Base-by-base conservation (phyloP, 1,284 basidiomycete genomes). In the Malassezia equina region DNA sequence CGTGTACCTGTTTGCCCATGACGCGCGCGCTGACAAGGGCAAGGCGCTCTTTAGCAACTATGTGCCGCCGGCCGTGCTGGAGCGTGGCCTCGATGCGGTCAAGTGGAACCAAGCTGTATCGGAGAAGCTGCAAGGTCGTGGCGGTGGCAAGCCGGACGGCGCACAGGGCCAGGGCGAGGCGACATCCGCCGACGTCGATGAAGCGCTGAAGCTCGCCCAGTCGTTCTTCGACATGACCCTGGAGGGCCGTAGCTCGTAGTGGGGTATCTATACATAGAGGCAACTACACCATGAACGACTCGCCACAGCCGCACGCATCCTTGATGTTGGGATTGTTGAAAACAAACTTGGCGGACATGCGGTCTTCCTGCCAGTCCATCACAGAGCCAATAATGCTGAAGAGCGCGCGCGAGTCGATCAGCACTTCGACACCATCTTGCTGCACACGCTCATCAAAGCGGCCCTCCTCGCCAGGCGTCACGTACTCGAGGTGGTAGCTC, bases 391-490 rank as follows among this genome's bases (percentile, higher is more conserved):
- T 96, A 70, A 99, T 94, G 59, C 86, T 90, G 76, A 99, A 98
- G 61, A 99, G 78, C 23, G 94, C 94, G 77, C 94, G 95, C 75
- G 85, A 87, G 78, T 99, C 94, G 74, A 98, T 90, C 59, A 98
- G 79, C 36, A 99, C 93, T 67, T 81, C 83, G 27, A 95, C 90
- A 7, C 66, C 71, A 27, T 69, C 66, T 47, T 71, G 67, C 76
- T 90, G 84, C 28, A 98, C 91, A n/a, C 94, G 81, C 75, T 98
- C 94, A 77, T 99, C 94, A 71, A 98, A 98, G 76, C 84, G 86
- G 3, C 83, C 88, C 0, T 90, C 86, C 64, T 75, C 55, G 13
- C 63, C 48, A 1, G 69, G 68, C 29, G 51, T 52, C 53, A 96
- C 89, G 76, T 98, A 99, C 70, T 98, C 93, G 51, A 98, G 81